phyloP scores from a whole-genome alignment of 306 rosid genomes.

The Geum urbanum region DNA sequence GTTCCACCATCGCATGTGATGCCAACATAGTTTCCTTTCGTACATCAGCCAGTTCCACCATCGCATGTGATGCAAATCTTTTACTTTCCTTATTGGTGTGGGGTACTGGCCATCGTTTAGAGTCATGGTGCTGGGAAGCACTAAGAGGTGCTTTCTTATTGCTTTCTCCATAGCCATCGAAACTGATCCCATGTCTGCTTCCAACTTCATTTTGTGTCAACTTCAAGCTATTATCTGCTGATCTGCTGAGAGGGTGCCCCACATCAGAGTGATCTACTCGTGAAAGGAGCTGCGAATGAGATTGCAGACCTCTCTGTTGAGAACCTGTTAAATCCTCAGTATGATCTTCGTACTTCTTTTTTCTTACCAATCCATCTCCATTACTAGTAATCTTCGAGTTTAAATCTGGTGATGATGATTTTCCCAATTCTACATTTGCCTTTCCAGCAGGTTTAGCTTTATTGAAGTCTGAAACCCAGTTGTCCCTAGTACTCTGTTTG shows the following conservation, averaged over 20 bases:
- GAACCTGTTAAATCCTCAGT: constrained; percentile 59
- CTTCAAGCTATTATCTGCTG: constrained; percentile 45
- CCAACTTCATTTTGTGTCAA: constrained; percentile 52
- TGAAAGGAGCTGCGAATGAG: constrained; percentile 47
- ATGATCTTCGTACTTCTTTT: constrained; percentile 49
- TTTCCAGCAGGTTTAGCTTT: constrained; percentile 52
- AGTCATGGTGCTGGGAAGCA: constrained; percentile 45
- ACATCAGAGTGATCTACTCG: constrained; percentile 52
- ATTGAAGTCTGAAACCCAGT: constrained; percentile 46
- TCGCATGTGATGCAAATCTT: constrained; percentile 47
- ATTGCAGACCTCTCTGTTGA: constrained; percentile 47
- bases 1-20: constrained; percentile 49
- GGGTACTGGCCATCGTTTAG: constrained; percentile 43
- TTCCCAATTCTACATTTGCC: constrained; percentile 49
- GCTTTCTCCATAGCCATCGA: constrained; percentile 66
- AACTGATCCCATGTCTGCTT: constrained; percentile 44
- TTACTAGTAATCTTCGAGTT: constrained; percentile 47
- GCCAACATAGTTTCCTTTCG: constrained; percentile 49
- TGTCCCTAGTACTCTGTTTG: constrained; percentile 47
- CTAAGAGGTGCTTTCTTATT: constrained; percentile 48
- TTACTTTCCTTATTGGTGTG: constrained; percentile 49
- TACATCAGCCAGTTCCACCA: constrained; percentile 53
- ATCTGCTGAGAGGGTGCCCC: constrained; percentile 41
- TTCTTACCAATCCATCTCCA: constrained; percentile 49
- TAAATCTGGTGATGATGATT: constrained; percentile 46